Conservation (phyloP, 768 basidiomycete genomes). For the Serpula lacrymans region DNA sequence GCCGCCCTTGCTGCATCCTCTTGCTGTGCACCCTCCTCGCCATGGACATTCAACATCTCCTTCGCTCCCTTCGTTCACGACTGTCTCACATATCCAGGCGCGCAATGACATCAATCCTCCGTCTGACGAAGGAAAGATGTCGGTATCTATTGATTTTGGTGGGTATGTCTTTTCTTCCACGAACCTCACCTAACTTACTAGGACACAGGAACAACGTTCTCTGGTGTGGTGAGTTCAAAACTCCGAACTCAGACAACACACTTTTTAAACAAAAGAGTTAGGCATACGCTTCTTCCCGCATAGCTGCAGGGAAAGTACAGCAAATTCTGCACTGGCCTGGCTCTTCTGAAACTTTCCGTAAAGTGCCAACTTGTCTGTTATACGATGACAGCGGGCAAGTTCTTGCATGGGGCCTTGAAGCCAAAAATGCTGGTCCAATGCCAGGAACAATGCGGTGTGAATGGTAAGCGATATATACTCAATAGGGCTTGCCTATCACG, state of each 20-base stretch:
- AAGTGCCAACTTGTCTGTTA: conserved; percentile 81
- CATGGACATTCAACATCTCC: conserved; percentile 20
- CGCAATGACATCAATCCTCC: conserved; percentile 20
- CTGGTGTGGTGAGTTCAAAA: conserved; percentile 70
- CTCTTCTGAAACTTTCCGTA: conserved; percentile 81
- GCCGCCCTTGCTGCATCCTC: conserved; percentile 25
- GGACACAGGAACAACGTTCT: conserved; percentile 75
- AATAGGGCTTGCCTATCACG: conserved; percentile 2
- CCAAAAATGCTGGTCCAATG: conserved; percentile 73
- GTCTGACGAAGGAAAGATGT: conserved; percentile 72
- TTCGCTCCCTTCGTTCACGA: conserved; percentile 8
- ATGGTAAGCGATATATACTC: conserved; percentile 35
- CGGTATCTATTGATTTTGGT: conserved; percentile 84
- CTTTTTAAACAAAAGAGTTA: conserved; percentile 26
- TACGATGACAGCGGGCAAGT: conserved; percentile 75
- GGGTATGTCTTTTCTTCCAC: conserved; percentile 15
- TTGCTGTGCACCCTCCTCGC: conserved; percentile 21
- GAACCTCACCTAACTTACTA: background rate
- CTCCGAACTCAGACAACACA: background rate
- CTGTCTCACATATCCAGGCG: conserved; percentile 4
- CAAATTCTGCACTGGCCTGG: conserved; percentile 88
- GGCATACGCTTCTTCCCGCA: conserved; percentile 86
- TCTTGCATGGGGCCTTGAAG: conserved; percentile 83
- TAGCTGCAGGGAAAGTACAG: conserved; percentile 73
- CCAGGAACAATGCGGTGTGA: conserved; percentile 59